A percentile compares a stretch with the other conserved stretches of the same genome.
phyloP scores from a whole-genome alignment of 352 stramenopile genomes.

The Phytophthora europaea region DNA sequence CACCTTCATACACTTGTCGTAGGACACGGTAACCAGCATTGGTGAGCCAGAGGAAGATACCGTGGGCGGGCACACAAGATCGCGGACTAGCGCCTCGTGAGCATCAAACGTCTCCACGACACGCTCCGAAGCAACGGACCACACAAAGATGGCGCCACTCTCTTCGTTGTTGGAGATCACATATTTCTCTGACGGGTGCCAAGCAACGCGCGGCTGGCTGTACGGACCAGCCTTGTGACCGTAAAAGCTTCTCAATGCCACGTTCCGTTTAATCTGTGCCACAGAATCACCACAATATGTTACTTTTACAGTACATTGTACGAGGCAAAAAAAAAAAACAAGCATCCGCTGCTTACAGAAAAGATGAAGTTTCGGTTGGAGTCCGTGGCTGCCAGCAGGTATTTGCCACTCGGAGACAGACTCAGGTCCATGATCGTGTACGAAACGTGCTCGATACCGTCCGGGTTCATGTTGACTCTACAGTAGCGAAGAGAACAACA shows the following conservation, averaged over 20 bases:
- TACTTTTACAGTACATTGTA: background rate
- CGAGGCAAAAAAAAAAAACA: background rate
- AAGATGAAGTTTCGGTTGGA: conserved; percentile 88
- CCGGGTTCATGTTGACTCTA: conserved; percentile 90
- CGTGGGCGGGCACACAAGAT: conserved; percentile 40
- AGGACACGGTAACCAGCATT: conserved; percentile 77
- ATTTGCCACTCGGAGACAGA: conserved; percentile 78
- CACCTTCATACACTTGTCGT: conserved; percentile 82
- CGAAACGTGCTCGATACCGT: conserved; percentile 88
- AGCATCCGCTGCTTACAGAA: conserved; percentile 40
- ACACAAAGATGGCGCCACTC: conserved; percentile 67
- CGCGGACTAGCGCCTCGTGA: conserved; percentile 78
- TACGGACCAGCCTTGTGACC: conserved; percentile 86
- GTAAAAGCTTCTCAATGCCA: conserved; percentile 81
- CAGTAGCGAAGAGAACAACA: background rate
- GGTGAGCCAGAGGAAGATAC: conserved; percentile 23
- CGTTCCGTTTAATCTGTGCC: conserved; percentile 66
- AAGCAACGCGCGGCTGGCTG: conserved; percentile 78
- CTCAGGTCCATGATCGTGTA: conserved; percentile 90
- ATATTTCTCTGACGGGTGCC: conserved; percentile 88
- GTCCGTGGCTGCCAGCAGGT: conserved; percentile 84
- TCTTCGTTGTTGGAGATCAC: conserved; percentile 88
- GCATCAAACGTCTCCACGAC: conserved; percentile 73
- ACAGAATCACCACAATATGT: background rate
- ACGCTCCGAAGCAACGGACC: conserved; percentile 83